A percentile compares a stretch with the other conserved stretches of the same genome.
Evolutionary conservation across 345 rosid genomes (phyloP).

Genomic region (Firmiana major): DNA sequence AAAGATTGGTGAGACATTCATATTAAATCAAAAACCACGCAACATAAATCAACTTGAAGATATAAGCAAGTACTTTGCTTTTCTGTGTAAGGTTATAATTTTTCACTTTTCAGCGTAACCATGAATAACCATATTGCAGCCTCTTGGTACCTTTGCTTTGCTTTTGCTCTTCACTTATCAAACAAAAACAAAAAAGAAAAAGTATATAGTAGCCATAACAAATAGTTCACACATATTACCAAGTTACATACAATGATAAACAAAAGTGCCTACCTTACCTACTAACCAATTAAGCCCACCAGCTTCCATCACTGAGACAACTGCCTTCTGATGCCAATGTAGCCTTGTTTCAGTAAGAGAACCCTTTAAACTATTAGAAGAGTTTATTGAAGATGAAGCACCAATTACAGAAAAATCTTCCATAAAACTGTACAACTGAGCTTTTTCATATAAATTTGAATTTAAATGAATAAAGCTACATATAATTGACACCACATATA

Average conservation of each 20-base stretch:
- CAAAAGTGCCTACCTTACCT: slow-evolving; percentile 74
- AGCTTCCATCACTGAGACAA: slow-evolving; percentile 74
- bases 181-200: background rate
- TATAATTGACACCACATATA: slow-evolving; percentile 50
- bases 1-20: background rate
- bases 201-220: background rate
- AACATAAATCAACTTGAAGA: background rate
- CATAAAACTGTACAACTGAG: slow-evolving; percentile 26
- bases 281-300: slow-evolving; percentile 88
- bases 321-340: slow-evolving; percentile 62
- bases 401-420: slow-evolving; percentile 24
- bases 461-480: slow-evolving; percentile 48
- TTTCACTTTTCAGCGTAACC: background rate
- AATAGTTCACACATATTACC: background rate
- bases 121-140: background rate
- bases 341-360: slow-evolving; percentile 33
- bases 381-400: slow-evolving; percentile 22
- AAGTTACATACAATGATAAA: slow-evolving; percentile 19
- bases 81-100: background rate
- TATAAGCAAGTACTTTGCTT: background rate
- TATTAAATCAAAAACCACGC: background rate
- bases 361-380: slow-evolving; percentile 31
- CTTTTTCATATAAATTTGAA: slow-evolving; percentile 32
- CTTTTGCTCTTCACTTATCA: background rate
- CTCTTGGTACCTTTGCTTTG: background rate